Evolutionary conservation across 441 rosid genomes (phyloP), one percentile per base, ranked within the genome.

Genomic region (Erodium moschatum): DNA sequence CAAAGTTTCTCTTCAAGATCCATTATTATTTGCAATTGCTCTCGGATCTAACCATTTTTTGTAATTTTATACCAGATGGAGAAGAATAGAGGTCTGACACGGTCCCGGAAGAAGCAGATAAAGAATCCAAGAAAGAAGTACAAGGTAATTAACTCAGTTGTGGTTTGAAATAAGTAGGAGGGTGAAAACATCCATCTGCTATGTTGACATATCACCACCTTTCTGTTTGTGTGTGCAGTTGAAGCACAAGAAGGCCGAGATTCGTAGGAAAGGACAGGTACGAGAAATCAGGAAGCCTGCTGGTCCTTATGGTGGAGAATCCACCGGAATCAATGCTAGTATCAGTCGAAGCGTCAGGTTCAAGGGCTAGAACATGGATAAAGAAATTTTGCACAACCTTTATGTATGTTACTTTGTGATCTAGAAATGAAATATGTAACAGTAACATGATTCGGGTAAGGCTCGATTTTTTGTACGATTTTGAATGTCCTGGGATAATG

Each of bases 121-220:
- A 94, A 91, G 69, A 84, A 94, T 76, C 92, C 96, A 1, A 85
- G 97, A 76, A 89, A 89, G 90, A 94, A 94, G 68, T 86, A 91
- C 83, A 80, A 92, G 92, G 96, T 84, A 19, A 16, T 19, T 19
- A 58, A 5, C 19, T 29, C 63, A 19, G 19, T 58, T 11, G 12
- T 44, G 50, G 50, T 44, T 12, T 11, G 50, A 44, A 44, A 44
- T 3, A 44, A 44, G n/a, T 10, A 44, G 50, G n/a, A 0, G 0
- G 13, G 13, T 6, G 7, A 58, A 58, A 19, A 0, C 4, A 19
- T 58, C 20, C 24, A 1, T 64, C 67, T 13, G 33, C 31, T 29
- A 29, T 8, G 12, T 6, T 18, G 16, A 15, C 3, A 64, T 29
- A 29, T 29, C 15, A 6, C 20, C 15, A 6, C 20, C 2, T 54